Evolutionary conservation across 83 land plant genomes (phyloP).

Genomic region (Isoetes engelmannii): DNA sequence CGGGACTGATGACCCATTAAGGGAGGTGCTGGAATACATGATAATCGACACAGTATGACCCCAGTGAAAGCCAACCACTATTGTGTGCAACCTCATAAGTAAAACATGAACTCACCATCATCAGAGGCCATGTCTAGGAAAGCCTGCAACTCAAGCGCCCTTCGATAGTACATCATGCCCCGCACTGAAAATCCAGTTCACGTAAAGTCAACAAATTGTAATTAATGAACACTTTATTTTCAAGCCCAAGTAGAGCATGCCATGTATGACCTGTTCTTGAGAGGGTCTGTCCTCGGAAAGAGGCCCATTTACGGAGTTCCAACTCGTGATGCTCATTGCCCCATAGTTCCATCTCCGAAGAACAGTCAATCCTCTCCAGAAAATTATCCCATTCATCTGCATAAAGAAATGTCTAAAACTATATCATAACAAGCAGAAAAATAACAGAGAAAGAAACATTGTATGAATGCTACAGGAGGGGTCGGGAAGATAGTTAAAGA

Average conservation of each 20-base stretch:
- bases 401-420: background rate
- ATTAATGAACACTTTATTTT: background rate
- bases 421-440: background rate
- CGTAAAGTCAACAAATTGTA: background rate
- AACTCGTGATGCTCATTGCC: constrained; percentile 32
- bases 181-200: constrained; percentile 43
- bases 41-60: too few relatives aligned
- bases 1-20: too few relatives aligned
- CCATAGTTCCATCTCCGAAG: constrained; percentile 37
- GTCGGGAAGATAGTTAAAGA: background rate
- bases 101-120: background rate
- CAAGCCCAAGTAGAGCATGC: background rate
- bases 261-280: constrained; percentile 44
- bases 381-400: constrained; percentile 77
- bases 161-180: constrained; percentile 91
- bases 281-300: constrained; percentile 69
- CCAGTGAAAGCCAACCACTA: too few relatives aligned
- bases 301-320: constrained; percentile 66
- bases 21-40: too few relatives aligned
- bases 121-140: constrained; percentile 70
- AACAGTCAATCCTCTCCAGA: constrained; percentile 36
- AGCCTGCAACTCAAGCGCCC: constrained; percentile 77
- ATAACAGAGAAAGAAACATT: background rate
- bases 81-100: too few relatives aligned
- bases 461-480: background rate